Base-by-base conservation (phyloP, 805 yeast species). In the Clavispora fructus region DNA sequence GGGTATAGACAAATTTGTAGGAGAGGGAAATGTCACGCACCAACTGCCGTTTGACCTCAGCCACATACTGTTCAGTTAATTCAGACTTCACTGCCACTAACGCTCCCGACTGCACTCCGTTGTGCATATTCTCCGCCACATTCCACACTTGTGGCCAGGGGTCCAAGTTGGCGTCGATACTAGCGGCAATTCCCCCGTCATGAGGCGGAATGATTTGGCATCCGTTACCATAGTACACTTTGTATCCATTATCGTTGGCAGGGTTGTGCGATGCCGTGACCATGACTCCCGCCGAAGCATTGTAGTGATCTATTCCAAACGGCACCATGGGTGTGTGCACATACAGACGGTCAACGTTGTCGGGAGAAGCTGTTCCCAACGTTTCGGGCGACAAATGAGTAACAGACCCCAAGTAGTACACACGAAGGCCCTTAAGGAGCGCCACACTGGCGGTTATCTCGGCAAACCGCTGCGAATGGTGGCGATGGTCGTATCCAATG, bases 201-300 rank as follows among this genome's bases (percentile, higher is more conserved):
- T 84, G 89, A 0, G 99, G 98, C 2, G 96, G 91, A 40, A 92
- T 88, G 52, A 92, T 94, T 63, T 94, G 98, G 63, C 97, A 92
- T 4, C 97, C 98, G 61, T 92, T 92, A 9, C 75, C 70, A 80
- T 94, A 89, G 68, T 94, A 92, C 1, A 92, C 98, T 60, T 92
- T 92, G 67, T 88, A 92, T 0, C 98, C 98, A 59, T 91, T 91
- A 61, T 90, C 97, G 61, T 78, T 70, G 30, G 85, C 85, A 1
- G 94, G 92, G 60, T 86, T 86, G 59, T 87, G 95, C 43, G 94
- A 85, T 1, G 96, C 96, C 0, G 96, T 89, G 27, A 91, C 79
- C 97, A 91, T 91, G 1, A 92, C 85, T 19, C 98, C 99, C 42
- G 83, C 87, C 0, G 83, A 71, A 0, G 96, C 87, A 0, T 65